These are phyloP conservation scores for Cenococcum geophilum DNA, from an alignment of 495 filamentous ascomycete species.

Conservation along the genomic window DNA sequence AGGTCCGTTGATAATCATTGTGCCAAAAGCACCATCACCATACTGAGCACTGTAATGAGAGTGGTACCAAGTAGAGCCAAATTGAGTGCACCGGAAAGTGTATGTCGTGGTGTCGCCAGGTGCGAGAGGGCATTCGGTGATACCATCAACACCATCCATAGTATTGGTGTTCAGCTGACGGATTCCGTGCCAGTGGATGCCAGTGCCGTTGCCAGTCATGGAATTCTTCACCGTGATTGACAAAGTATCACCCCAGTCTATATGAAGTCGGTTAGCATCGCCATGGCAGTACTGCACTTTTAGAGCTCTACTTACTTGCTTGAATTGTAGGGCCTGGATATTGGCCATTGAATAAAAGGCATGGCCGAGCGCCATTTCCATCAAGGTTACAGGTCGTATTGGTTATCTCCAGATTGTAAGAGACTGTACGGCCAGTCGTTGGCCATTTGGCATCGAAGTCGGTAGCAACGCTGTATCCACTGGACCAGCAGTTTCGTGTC, in stretches of 20 bases:
- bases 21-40: constrained; percentile 37
- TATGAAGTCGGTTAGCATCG: not conserved
- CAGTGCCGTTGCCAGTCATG: constrained; percentile 35
- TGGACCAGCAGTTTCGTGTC: constrained; percentile 29
- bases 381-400: constrained; percentile 32
- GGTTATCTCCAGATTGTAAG: constrained; percentile 25
- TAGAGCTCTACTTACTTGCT: constrained; percentile 24
- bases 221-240: constrained; percentile 34
- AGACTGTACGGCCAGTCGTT: constrained; percentile 26
- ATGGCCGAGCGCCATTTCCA: constrained; percentile 20
- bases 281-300: not conserved
- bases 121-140: constrained; percentile 40
- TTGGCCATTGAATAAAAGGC: constrained; percentile 34
- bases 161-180: constrained; percentile 30
- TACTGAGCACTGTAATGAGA: constrained; percentile 37
- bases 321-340: constrained; percentile 35
- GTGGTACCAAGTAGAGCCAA: constrained; percentile 40
- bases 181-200: constrained; percentile 40
- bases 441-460: constrained; percentile 35
- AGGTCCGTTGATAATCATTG: constrained; percentile 38
- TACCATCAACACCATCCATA: constrained; percentile 36
- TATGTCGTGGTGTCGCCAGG: constrained; percentile 37
- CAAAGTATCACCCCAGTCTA: constrained; percentile 39
- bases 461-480: constrained; percentile 29
- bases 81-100: constrained; percentile 36